Evolutionary conservation across 805 yeast species (phyloP).

Genomic region (Scheffersomyces coipomensis): DNA sequence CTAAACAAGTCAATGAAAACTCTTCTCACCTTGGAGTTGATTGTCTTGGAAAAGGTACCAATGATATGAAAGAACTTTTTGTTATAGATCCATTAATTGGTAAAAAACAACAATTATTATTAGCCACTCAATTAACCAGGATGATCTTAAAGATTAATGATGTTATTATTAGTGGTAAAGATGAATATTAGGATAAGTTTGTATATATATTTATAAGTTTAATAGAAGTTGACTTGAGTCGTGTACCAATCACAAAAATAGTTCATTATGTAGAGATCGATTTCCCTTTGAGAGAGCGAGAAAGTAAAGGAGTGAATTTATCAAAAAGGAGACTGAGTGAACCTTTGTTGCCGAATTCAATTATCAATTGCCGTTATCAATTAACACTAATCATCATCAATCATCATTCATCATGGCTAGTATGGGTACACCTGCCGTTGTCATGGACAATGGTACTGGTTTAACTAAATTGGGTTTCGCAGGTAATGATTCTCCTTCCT

Average conservation of each 20-base stretch:
- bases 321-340: too few species aligned
- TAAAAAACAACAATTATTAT: constrained; percentile 89
- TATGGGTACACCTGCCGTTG: constrained; percentile 86
- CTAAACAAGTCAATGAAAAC: constrained; percentile 76
- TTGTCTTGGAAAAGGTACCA: constrained; percentile 83
- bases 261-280: too few species aligned
- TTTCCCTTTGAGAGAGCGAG: too few species aligned
- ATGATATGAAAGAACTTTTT: constrained; percentile 90
- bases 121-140: constrained; percentile 96
- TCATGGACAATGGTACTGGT: constrained; percentile 99
- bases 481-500: constrained; percentile 97
- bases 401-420: constrained; percentile 44
- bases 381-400: background rate
- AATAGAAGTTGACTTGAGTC: background rate
- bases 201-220: background rate
- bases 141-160: constrained; percentile 97
- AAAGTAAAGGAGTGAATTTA: too few species aligned
- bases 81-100: constrained; percentile 97
- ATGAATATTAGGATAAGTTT: constrained; percentile 47
- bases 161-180: constrained; percentile 88
- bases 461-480: constrained; percentile 97
- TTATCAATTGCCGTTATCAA: background rate
- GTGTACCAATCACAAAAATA: background rate
- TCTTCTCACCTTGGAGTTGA: constrained; percentile 84
- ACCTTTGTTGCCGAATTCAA: too few species aligned